Conservation (phyloP, 345 rosid species). For the Brassica juncea region DNA sequence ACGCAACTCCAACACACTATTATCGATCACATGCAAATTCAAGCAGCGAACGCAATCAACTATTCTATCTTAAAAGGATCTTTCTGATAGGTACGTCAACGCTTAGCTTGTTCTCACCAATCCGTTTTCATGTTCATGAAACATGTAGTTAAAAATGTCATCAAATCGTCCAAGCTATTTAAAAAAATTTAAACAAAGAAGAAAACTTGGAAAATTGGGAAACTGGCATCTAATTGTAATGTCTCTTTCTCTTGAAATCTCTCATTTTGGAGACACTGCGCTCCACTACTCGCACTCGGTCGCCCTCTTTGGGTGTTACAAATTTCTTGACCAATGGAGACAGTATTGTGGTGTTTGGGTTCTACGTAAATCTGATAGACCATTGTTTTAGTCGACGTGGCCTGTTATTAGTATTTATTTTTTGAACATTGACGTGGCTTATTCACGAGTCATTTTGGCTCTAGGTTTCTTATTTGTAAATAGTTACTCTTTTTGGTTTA, state of each 20-base stretch:
- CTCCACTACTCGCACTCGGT: neutral
- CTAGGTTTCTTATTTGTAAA: no score
- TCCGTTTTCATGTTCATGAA: neutral
- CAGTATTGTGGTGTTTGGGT: neutral
- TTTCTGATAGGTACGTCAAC: constrained; percentile 19
- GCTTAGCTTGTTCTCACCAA: constrained; percentile 10
- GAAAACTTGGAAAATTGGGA: neutral
- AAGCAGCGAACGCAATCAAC: constrained; percentile 22
- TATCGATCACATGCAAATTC: neutral
- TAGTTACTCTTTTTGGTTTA: no score
- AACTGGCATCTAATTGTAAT: neutral
- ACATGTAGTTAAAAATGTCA: constrained; percentile 14
- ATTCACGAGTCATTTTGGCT: no score
- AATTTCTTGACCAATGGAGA: neutral
- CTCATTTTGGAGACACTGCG: neutral
- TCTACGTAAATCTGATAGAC: no score
- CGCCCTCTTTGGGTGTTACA: neutral
- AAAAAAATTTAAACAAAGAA: no score
- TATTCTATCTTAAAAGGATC: constrained; percentile 9
- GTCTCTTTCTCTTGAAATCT: neutral
- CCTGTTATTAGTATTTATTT: no score
- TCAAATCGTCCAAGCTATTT: neutral
- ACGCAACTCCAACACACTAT: constrained; percentile 33
- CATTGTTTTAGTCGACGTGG: no score
- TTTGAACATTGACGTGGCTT: no score